A percentile compares a stretch with the other conserved stretches of the same genome.
phyloP scores from a whole-genome alignment of 108 stramenopile genomes.

The Skeletonema potamos region DNA sequence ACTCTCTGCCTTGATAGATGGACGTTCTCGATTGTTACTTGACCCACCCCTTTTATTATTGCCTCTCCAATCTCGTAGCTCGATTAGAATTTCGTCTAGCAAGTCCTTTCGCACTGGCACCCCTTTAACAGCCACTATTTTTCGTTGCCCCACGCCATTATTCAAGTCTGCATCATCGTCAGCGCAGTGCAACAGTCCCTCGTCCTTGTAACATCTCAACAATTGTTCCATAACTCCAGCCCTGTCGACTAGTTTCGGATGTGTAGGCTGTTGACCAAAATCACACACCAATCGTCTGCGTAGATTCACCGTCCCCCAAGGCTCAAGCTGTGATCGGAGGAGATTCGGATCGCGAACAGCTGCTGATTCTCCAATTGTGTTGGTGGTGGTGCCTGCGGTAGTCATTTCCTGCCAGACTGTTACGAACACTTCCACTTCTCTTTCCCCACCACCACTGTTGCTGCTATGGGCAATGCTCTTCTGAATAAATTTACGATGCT shows the following conservation, averaged over 20 bases:
- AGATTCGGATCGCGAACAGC: slow-evolving; percentile 30
- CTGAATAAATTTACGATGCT: slow-evolving; percentile 17
- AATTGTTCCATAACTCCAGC: slow-evolving; percentile 33
- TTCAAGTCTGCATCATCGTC: not conserved
- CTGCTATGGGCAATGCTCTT: not conserved
- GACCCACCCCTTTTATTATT: slow-evolving; percentile 16
- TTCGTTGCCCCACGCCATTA: slow-evolving; percentile 10
- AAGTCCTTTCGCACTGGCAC: slow-evolving; percentile 21
- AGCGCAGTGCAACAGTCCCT: slow-evolving; percentile 3
- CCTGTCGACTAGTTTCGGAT: slow-evolving; percentile 13
- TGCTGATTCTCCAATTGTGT: slow-evolving; percentile 17
- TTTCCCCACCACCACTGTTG: not conserved
- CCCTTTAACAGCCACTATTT: slow-evolving; percentile 15
- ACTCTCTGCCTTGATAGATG: slow-evolving; percentile 26
- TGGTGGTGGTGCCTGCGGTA: not conserved
- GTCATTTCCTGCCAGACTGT: slow-evolving; percentile 28
- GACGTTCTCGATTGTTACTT: slow-evolving; percentile 18
- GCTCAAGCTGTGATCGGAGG: slow-evolving; percentile 42
- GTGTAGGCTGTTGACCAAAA: slow-evolving; percentile 24
- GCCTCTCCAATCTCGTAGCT: slow-evolving; percentile 22
- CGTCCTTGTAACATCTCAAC: slow-evolving; percentile 16
- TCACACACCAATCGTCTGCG: slow-evolving; percentile 32
- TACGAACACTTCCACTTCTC: slow-evolving; percentile 5
- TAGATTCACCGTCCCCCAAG: slow-evolving; percentile 26
- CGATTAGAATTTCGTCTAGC: slow-evolving; percentile 10